Percentiles rank a stretch among this genome's conserved stretches.
Evolutionary conservation across 2,329 filamentous ascomycete species (phyloP).

Genomic region (Penicillium sp.): DNA sequence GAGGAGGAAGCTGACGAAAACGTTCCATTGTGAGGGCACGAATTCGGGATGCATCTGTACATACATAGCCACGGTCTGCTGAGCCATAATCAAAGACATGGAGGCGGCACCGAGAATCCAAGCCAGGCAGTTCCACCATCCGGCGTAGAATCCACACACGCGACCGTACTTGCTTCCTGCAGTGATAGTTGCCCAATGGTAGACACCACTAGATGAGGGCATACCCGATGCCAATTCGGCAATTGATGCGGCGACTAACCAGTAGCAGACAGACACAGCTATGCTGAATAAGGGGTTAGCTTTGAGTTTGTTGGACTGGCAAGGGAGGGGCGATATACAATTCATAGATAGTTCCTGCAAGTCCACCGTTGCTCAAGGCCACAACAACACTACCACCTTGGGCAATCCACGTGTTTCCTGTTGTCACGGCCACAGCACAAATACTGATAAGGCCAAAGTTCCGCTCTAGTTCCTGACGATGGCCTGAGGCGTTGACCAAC

Average conservation of each 20-base stretch:
- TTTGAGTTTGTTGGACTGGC: neutral
- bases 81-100: slow-evolving; percentile 59
- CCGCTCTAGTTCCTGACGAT: slow-evolving; percentile 62
- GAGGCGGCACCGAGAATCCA: slow-evolving; percentile 65
- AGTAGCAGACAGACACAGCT: slow-evolving; percentile 54
- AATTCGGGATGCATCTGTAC: slow-evolving; percentile 58
- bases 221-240: slow-evolving; percentile 63
- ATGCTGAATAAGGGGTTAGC: slow-evolving; percentile 34
- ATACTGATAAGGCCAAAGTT: slow-evolving; percentile 63
- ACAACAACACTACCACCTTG: slow-evolving; percentile 60
- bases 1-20: slow-evolving; percentile 59
- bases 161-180: slow-evolving; percentile 55
- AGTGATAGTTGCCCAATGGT: slow-evolving; percentile 62
- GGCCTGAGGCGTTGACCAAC: slow-evolving; percentile 63
- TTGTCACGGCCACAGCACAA: slow-evolving; percentile 60
- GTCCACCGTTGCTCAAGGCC: slow-evolving; percentile 62
- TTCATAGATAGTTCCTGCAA: slow-evolving; percentile 63
- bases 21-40: slow-evolving; percentile 55
- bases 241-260: slow-evolving; percentile 58
- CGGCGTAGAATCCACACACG: slow-evolving; percentile 49
- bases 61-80: slow-evolving; percentile 63
- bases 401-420: slow-evolving; percentile 66
- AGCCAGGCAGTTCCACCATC: slow-evolving; percentile 47
- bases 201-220: slow-evolving; percentile 61
- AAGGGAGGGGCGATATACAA: slow-evolving; percentile 41